Conservation (phyloP, 371 early-diverging fungal genomes). For the Actinomucor elegans region DNA sequence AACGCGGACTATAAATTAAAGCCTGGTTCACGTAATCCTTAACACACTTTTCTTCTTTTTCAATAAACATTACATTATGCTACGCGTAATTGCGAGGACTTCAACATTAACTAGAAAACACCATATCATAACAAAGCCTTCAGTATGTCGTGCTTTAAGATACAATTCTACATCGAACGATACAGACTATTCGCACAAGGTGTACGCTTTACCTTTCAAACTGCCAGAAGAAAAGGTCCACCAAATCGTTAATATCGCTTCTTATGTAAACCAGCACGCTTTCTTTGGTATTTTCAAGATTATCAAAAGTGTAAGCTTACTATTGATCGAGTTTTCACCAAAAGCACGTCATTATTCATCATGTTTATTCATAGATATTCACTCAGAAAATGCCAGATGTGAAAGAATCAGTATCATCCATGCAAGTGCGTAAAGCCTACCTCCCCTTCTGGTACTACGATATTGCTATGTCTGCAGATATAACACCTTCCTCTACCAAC, state of each 20-base stretch:
- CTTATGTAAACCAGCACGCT: constrained; percentile 28
- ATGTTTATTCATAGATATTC: constrained; percentile 16
- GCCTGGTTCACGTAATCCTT: too few relatives aligned
- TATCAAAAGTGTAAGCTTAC: constrained; percentile 24
- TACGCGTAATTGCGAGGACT: too few relatives aligned
- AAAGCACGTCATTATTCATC: not conserved
- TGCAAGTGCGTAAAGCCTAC: constrained; percentile 30
- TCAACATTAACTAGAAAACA: too few relatives aligned
- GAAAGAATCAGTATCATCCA: constrained; percentile 18
- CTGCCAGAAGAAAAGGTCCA: constrained; percentile 24
- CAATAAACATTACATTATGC: too few relatives aligned
- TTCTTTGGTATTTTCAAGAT: constrained; percentile 31
- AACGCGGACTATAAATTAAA: too few relatives aligned
- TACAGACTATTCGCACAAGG: constrained; percentile 13
- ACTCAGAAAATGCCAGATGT: constrained; percentile 26
- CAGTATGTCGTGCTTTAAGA: not conserved
- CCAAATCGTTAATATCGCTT: constrained; percentile 24
- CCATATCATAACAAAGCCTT: too few relatives aligned
- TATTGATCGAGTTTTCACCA: not conserved
- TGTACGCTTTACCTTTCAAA: constrained; percentile 36
- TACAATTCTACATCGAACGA: not conserved
- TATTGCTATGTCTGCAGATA: constrained; percentile 24
- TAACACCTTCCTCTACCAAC: constrained; percentile 6
- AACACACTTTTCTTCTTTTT: too few relatives aligned
- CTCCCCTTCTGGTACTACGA: constrained; percentile 38